phyloP scores from a whole-genome alignment of 2,329 filamentous ascomycete genomes.

The Diplodia seriata region DNA sequence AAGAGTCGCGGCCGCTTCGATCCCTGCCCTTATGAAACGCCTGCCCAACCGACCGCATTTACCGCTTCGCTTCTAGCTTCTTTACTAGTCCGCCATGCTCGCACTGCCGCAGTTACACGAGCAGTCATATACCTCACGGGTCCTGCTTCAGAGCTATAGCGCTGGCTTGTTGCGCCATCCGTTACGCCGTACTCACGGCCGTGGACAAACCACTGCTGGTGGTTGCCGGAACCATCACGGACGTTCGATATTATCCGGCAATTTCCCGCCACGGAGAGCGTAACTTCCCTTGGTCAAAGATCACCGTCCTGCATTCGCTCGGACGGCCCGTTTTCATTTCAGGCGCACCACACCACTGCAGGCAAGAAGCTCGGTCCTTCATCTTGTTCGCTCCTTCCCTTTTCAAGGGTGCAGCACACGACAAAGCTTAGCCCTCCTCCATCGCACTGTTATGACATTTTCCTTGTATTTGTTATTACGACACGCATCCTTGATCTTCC shows the following conservation, averaged over 20 bases:
- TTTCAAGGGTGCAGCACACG: slow-evolving; percentile 16
- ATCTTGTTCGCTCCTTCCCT: not conserved
- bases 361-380: slow-evolving; percentile 18
- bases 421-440: slow-evolving; percentile 11
- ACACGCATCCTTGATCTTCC: slow-evolving; percentile 25
- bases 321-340: slow-evolving; percentile 13
- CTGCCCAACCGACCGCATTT: slow-evolving; percentile 13
- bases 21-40: slow-evolving; percentile 28
- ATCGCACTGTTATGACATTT: slow-evolving; percentile 14
- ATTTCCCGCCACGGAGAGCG: slow-evolving; percentile 1
- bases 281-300: slow-evolving; percentile 8
- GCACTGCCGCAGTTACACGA: slow-evolving; percentile 16
- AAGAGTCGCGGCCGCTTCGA: slow-evolving; percentile 7
- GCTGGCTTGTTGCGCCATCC: slow-evolving; percentile 14
- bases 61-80: slow-evolving; percentile 11
- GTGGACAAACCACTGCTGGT: not conserved
- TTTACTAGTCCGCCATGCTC: not conserved
- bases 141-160: not conserved
- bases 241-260: slow-evolving; percentile 15
- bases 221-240: slow-evolving; percentile 7
- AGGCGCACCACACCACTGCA: slow-evolving; percentile 17
- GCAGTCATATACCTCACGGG: not conserved
- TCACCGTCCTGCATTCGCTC: slow-evolving; percentile 10
- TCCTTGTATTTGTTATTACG: slow-evolving; percentile 11
- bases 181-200: not conserved